Percentiles rank a stretch among this genome's conserved stretches.
phyloP scores from a whole-genome alignment of 345 rosid genomes.

The Dipteronia dyeriana region DNA sequence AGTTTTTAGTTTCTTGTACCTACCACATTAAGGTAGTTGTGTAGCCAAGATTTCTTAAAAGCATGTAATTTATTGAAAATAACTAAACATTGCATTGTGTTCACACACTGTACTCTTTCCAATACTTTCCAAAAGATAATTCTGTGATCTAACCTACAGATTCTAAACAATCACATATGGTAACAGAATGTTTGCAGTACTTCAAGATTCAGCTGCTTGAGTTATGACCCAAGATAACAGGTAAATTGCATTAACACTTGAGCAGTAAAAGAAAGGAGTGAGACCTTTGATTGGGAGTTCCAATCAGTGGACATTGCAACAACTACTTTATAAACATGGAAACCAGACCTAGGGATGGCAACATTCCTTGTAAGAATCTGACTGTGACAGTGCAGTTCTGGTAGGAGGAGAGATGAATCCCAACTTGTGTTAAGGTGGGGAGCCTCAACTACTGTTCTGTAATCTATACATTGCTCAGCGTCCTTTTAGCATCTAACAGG shows the following conservation, averaged over 20 bases:
- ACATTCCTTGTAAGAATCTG: background rate
- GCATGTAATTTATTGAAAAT: background rate
- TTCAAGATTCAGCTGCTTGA: background rate
- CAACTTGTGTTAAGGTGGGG: background rate
- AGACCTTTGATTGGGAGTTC: conserved; percentile 1
- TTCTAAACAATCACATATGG: background rate
- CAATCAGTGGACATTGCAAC: background rate
- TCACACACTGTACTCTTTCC: background rate
- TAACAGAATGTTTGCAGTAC: background rate
- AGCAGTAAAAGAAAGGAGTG: background rate
- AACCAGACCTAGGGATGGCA: background rate
- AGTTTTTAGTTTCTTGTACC: background rate
- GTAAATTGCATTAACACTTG: background rate
- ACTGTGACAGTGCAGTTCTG: background rate
- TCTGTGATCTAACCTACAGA: background rate
- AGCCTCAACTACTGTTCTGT: background rate
- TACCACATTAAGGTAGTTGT: background rate
- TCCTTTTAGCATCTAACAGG: conserved; percentile 5
- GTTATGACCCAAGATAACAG: background rate
- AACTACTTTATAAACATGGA: background rate
- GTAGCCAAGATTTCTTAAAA: background rate
- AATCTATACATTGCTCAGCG: background rate
- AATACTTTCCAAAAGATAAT: background rate
- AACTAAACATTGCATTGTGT: background rate
- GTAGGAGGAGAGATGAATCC: background rate